Evolutionary conservation across 306 rosid genomes (phyloP), one percentile per base, ranked within the genome.

Genomic region (Astragalus membranaceus): DNA sequence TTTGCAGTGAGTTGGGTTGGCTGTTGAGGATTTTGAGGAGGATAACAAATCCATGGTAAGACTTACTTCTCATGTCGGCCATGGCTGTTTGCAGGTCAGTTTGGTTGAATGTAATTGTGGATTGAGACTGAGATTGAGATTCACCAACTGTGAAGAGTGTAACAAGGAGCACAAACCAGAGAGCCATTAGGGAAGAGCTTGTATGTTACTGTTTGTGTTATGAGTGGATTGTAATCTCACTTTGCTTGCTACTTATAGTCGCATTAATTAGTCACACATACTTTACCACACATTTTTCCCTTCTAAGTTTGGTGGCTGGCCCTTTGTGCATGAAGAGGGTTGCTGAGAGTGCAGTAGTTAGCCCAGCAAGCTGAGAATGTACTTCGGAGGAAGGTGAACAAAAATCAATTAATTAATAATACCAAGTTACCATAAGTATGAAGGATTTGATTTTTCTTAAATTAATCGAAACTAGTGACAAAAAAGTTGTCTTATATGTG

Each of bases 31-130:
- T 79, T 67, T 81, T 81, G 36, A 89, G 85, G 48, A 81, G 92
- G 77, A 87, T 81, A 14, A 87, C 87, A 67, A 90, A 84, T 61
- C 86, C 88, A 36, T 82, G 77, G 83, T 77, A 90, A 63, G 87
- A 84, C 35, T 64, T 30, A 26, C 16, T 65, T 82, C 85, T 70
- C 88, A 87, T 84, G 77, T 85, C 85, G 1, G 71, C 10, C 85
- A 81, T 84, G 76, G 89, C 89, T 44, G 48, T 75, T 55, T 69
- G 75, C 72, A 85, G 76, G 61, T 87, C 82, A 7, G 88, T 75
- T 78, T 83, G 82, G 82, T 81, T 67, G 66, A 79, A 29, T 5
- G 78, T 54, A 13, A 48, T 8, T 6, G 55, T 67, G 35, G 82
- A 48, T 53, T 79, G 78, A 75, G 26, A 26, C 57, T 79, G 78